Evolutionary conservation across 306 rosid species (phyloP), one percentile per base, ranked within the genome.

Genomic region (Neltuma alba): DNA sequence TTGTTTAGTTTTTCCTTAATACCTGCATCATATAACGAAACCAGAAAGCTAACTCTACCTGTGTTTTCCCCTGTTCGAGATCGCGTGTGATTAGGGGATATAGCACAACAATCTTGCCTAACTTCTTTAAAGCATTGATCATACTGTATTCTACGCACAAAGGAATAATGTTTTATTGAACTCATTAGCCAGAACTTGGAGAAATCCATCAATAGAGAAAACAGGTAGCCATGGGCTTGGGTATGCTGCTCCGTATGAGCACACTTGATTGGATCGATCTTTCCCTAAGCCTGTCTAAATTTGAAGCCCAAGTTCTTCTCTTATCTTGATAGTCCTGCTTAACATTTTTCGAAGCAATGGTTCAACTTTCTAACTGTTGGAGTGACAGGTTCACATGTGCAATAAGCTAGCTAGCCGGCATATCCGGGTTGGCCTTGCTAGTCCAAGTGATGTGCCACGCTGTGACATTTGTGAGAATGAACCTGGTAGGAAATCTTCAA

Each of bases 381-480:
- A 30, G n/a, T 77, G 80, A 74, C 83, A 95, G 99, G 97, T 95
- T 72, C 99, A 95, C 82, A 80, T 91, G 99, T 93, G 99, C 79
- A 95, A 95, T 82, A 95, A 95, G 86, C 90, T 95, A 30, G 99
- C 99, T 80, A 95, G 94, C 81, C 86, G 99, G 34, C 99, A 95
- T 82, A 93, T 95, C 9, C 84, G 99, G 79, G 99, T 95, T 80
- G 99, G 99, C 72, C 97, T 95, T 16, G 99, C 97, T 12, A 86
- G 86, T 89, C 99, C 99, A 23, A 92, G 97, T 72, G 98, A 83
- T 42, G 98, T 95, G 85, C 93, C 97, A 33, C 85, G 88, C 40
- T 95, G 99, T 79, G 98, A 95, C 80, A 95, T 95, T 74, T 95
- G 99, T 65, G 99, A 95, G 81, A 95, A 93, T 86, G 98, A 97